These are phyloP conservation scores for Raphidocelis subcapitata DNA, from an alignment of 139 green algal genomes.

Conservation along the genomic window DNA sequence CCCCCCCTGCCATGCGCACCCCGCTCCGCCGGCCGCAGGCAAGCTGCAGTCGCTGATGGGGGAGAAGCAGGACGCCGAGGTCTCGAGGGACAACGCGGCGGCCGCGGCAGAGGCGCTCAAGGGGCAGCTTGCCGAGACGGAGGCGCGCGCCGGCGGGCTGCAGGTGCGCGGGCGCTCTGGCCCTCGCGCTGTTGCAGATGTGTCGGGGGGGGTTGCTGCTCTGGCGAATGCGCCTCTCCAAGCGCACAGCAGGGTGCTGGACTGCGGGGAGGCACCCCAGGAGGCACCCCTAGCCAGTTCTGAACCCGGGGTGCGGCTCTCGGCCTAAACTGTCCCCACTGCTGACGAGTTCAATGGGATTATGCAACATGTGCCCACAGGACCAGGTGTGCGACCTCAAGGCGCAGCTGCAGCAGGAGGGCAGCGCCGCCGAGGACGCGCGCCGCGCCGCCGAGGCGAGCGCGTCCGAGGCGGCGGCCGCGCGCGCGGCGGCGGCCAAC, in stretches of 20 bases:
- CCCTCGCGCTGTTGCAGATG: too few relatives aligned
- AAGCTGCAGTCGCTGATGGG: conserved; percentile 53
- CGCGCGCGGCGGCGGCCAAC: neutral
- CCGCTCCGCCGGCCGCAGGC: conserved; percentile 5
- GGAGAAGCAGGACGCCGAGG: conserved; percentile 60
- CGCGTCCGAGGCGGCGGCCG: conserved; percentile 4
- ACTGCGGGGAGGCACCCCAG: too few relatives aligned
- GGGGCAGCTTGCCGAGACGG: conserved; percentile 7
- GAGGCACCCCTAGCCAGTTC: too few relatives aligned
- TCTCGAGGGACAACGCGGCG: conserved; percentile 37
- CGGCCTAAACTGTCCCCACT: too few relatives aligned
- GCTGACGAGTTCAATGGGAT: too few relatives aligned
- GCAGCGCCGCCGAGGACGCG: neutral
- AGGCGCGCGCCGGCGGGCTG: neutral
- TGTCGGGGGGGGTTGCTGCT: too few relatives aligned
- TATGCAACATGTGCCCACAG: too few relatives aligned
- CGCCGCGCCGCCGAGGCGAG: neutral
- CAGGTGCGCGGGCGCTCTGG: too few relatives aligned
- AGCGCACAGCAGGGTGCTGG: too few relatives aligned
- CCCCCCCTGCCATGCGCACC: too few relatives aligned
- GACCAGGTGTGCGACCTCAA: conserved; percentile 13
- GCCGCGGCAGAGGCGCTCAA: conserved; percentile 5
- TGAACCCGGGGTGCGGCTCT: too few relatives aligned
- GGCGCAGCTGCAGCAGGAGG: conserved; percentile 14
- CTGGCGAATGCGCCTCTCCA: too few relatives aligned